A percentile compares a stretch with the other conserved stretches of the same genome.
phyloP scores from a whole-genome alignment of 208 protist genomes.

The Wallacemonas sp. region DNA sequence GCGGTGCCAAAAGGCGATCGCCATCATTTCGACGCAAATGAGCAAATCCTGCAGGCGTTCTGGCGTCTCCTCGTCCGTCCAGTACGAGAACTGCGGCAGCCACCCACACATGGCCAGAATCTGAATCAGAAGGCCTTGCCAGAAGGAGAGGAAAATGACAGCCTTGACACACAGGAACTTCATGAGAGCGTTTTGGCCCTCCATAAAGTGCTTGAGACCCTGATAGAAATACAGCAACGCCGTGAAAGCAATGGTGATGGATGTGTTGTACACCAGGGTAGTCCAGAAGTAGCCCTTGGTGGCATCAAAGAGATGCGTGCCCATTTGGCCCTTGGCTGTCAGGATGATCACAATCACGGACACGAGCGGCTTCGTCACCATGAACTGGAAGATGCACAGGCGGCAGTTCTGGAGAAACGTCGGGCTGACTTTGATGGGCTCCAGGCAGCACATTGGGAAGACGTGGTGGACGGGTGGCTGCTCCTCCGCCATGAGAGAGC shows the following conservation, averaged over 20 bases:
- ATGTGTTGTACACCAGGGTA: conserved; percentile 91
- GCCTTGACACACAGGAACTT: conserved; percentile 94
- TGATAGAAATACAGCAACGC: conserved; percentile 92
- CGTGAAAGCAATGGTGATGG: conserved; percentile 91
- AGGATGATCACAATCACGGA: conserved; percentile 85
- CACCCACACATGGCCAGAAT: conserved; percentile 64
- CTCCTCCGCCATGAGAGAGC: conserved; percentile 84
- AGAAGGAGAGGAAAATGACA: conserved; percentile 94
- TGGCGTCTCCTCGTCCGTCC: conserved; percentile 67
- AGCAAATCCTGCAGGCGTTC: conserved; percentile 83
- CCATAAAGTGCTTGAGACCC: conserved; percentile 86
- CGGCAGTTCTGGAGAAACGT: conserved; percentile 89
- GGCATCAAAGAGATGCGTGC: conserved; percentile 67
- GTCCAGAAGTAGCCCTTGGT: conserved; percentile 90
- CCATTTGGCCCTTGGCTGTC: conserved; percentile 69
- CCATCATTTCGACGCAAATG: conserved; percentile 93
- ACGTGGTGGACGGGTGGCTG: conserved; percentile 73
- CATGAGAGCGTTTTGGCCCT: conserved; percentile 85
- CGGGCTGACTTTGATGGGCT: conserved; percentile 81
- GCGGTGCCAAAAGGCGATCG: conserved; percentile 87
- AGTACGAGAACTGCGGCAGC: conserved; percentile 78
- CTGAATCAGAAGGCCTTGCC: conserved; percentile 90
- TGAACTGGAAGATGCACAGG: conserved; percentile 91
- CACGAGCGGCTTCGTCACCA: conserved; percentile 89
- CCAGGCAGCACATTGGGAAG: conserved; percentile 84